Evolutionary conservation across 129 eudicot species (phyloP), one percentile per base, ranked within the genome.

Genomic region (Pseudognaphalium luteoalbum): DNA sequence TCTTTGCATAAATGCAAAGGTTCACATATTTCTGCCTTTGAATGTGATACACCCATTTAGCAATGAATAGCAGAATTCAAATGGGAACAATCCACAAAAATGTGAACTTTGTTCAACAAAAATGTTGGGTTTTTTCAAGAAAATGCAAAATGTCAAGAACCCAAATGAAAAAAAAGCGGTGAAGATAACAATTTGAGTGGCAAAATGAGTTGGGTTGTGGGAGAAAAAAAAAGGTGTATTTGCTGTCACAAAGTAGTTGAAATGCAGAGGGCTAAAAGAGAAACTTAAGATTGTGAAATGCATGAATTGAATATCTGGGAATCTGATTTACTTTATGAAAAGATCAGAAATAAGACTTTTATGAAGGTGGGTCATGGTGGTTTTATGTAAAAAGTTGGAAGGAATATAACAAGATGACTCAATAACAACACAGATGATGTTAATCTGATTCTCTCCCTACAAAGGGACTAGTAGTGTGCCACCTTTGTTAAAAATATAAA

Each of bases 1-100:
- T 81, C 88, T 80, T 84, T 90, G 77, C 98, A 93, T 71, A 93
- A 86, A 17, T 78, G 78, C 74, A 93, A 37, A 30, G 98, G 97
- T 28, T 74, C 84, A 61, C 88, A 85, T 37, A 83, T 85, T 76
- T 93, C 96, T 12, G 81, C 10, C 82, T 90, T 93, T 4, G 97
- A 93, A 79, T 73, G 87, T 17, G 96, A 42, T 47, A 76, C 82
- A 16, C 96, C 97, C 98, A 93, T 90, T 76, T 68, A 57, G 28
- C 28, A 57, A 6, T 19, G 10, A 57, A 47, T 3, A 10, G 20
- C 62, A 57, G 30, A n/a, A 21, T 3, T 12, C 28, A 58, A 58
- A 6, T 58, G 29, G 28, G 30, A 47, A 25, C 28, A 3, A 47
- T 47, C 54, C 54, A 47, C n/a, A 47, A 47, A 12, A 47, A 14